Conservation (phyloP, 768 basidiomycete genomes). For the Tulasnella sp. region DNA sequence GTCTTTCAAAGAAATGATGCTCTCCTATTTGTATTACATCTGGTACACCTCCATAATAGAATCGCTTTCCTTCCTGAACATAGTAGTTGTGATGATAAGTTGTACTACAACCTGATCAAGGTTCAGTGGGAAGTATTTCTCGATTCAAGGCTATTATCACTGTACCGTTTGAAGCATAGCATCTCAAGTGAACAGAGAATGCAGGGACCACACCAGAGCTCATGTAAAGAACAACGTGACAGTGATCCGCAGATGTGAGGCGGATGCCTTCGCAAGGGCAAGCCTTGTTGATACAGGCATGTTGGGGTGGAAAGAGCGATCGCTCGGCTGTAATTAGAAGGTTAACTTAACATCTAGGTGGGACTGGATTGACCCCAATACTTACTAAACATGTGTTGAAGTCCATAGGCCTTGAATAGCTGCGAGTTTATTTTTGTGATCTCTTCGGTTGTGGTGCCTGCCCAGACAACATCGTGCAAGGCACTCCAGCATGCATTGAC, state of each 20-base stretch:
- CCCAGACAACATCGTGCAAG: not conserved
- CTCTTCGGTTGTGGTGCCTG: not conserved
- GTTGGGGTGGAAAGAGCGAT: not conserved
- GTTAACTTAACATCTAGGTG: not conserved
- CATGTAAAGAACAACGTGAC: not conserved
- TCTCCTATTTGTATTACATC: no score
- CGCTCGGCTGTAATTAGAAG: not conserved
- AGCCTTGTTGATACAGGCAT: not conserved
- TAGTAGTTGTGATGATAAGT: no score
- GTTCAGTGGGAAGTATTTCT: no score
- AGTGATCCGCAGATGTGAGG: not conserved
- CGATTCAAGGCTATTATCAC: not conserved
- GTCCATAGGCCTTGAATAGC: not conserved
- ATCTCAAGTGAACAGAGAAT: not conserved
- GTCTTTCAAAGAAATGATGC: no score
- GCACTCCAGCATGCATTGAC: not conserved
- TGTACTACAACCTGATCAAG: no score
- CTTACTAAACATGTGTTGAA: not conserved
- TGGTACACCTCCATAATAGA: no score
- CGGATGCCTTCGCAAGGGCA: not conserved
- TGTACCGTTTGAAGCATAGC: not conserved
- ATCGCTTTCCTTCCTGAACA: no score
- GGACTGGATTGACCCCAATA: not conserved
- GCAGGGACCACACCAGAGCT: not conserved
- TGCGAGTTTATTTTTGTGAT: not conserved